Evolutionary conservation across 768 basidiomycete genomes (phyloP).

Genomic region (Hebeloma cylindrosporum): DNA sequence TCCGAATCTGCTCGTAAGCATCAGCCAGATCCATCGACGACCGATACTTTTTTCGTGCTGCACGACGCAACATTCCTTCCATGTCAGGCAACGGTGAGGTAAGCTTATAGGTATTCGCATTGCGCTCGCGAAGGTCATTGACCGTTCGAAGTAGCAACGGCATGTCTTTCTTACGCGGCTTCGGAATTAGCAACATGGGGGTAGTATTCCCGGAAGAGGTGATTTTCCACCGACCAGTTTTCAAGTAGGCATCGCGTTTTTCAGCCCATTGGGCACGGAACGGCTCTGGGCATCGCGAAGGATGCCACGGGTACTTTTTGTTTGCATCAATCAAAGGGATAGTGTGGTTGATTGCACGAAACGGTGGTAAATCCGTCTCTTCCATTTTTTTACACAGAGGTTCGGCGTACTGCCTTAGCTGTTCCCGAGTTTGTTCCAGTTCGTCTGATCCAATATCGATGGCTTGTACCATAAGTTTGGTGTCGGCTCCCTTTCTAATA

Average conservation of each 20-base stretch:
- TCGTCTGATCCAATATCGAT: slow-evolving; percentile 12
- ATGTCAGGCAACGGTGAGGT: slow-evolving; percentile 28
- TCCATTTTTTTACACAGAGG: slow-evolving; percentile 24
- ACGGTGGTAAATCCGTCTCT: slow-evolving; percentile 33
- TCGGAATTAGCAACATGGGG: slow-evolving; percentile 32
- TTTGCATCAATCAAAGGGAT: slow-evolving; percentile 38
- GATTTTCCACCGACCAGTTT: slow-evolving; percentile 28
- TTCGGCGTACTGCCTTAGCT: slow-evolving; percentile 22
- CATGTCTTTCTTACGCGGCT: slow-evolving; percentile 15
- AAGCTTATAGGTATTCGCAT: slow-evolving; percentile 35
- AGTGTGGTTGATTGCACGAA: slow-evolving; percentile 38
- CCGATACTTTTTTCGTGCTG: slow-evolving; percentile 19
- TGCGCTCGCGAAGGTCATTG: slow-evolving; percentile 32
- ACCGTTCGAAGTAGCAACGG: slow-evolving; percentile 24
- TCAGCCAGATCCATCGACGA: slow-evolving; percentile 34
- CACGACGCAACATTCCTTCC: slow-evolving; percentile 24
- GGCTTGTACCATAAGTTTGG: slow-evolving; percentile 9
- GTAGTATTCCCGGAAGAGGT: slow-evolving; percentile 29
- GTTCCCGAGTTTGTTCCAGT: slow-evolving; percentile 11
- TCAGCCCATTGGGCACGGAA: slow-evolving; percentile 24
- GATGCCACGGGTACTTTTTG: slow-evolving; percentile 31
- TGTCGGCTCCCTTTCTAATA: slow-evolving; percentile 16
- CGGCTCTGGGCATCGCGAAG: slow-evolving; percentile 35
- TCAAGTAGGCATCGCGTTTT: slow-evolving; percentile 27
- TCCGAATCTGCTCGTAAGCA: slow-evolving; percentile 39